Evolutionary conservation across 2,329 filamentous ascomycete genomes (phyloP), one percentile per base, ranked within the genome.

Genomic region (Paecilomyces dactylethromorphus): DNA sequence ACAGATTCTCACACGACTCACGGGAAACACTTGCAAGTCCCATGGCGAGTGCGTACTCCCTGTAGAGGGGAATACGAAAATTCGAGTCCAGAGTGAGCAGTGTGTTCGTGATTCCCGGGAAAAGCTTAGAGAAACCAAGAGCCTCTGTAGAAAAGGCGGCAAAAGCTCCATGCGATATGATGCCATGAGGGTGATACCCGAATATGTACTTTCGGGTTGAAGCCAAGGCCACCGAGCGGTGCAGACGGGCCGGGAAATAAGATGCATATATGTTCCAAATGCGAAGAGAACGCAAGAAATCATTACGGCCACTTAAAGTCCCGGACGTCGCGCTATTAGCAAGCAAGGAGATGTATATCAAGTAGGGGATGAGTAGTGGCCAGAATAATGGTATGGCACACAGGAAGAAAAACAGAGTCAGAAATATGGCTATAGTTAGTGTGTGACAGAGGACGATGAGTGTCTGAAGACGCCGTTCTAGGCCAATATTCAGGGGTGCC

Each of bases 141-240:
- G 91, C 91, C 67, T 97, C 92, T 0, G 93, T 97, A 3, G 83
- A 90, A 69, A 97, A 97, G 4, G 92, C 90, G 4, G 87, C 90
- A 78, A 93, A 97, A 0, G 92, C 93, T n/a, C 93, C 94, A 67
- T 97, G 91, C 4, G 90, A 94, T 69, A 99, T 97, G 74, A 99
- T 97, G 24, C 94, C 93, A 71, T 99, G 94, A 0, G 94, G 94
- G 68, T 97, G 94, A 74, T 97, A 97, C 52, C 93, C 93, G 68
- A 99, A 92, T 63, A 99, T 92, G 77, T 97, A 99, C 75, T 96
- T 96, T 62, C 92, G 83, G 1, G 88, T 91, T 0, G 91, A 84
- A 22, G 89, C 84, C 6, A 99, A 84, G 58, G 88, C 82, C 64
- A 89, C 84, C 3, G 91, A 94, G 64, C 94, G 91, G 78, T 97